Evolutionary conservation across 805 yeast genomes (phyloP).

Genomic region (Phaffomyces opuntiae): DNA sequence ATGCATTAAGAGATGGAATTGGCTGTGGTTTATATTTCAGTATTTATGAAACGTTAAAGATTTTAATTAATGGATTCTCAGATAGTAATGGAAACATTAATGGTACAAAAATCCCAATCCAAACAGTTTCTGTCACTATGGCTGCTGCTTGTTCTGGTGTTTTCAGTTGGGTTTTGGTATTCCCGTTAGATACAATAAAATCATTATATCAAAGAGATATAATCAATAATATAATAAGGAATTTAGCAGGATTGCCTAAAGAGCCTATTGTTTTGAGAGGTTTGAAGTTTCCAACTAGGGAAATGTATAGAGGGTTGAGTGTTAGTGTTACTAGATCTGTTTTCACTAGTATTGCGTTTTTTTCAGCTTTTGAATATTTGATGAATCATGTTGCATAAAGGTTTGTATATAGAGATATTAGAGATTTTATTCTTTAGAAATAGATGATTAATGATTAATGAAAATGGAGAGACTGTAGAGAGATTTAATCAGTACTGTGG

Average conservation of each 20-base stretch:
- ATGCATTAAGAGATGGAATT: constrained; percentile 58
- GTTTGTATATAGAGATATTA: neutral
- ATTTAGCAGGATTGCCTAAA: constrained; percentile 36
- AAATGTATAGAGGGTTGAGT: constrained; percentile 71
- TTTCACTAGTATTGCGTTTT: constrained; percentile 67
- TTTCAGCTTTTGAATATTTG: constrained; percentile 61
- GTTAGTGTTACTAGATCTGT: constrained; percentile 69
- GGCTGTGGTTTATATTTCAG: constrained; percentile 72
- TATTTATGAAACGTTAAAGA: constrained; percentile 67
- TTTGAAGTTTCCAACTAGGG: constrained; percentile 34
- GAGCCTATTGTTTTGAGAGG: constrained; percentile 28
- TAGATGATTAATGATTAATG: constrained; percentile 1
- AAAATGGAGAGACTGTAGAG: neutral
- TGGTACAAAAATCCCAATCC: constrained; percentile 25
- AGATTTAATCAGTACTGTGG: no score
- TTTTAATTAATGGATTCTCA: constrained; percentile 29
- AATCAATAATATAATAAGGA: constrained; percentile 57
- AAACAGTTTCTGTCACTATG: constrained; percentile 43
- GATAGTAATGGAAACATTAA: constrained; percentile 24
- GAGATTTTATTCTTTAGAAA: neutral
- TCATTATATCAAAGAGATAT: constrained; percentile 69
- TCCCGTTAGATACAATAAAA: constrained; percentile 78
- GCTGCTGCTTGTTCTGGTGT: constrained; percentile 82
- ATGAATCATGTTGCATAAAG: constrained; percentile 45
- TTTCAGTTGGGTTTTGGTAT: constrained; percentile 65